Conservation (phyloP, 176 grass and related monocot species). For the Tillandsia fasciculata region DNA sequence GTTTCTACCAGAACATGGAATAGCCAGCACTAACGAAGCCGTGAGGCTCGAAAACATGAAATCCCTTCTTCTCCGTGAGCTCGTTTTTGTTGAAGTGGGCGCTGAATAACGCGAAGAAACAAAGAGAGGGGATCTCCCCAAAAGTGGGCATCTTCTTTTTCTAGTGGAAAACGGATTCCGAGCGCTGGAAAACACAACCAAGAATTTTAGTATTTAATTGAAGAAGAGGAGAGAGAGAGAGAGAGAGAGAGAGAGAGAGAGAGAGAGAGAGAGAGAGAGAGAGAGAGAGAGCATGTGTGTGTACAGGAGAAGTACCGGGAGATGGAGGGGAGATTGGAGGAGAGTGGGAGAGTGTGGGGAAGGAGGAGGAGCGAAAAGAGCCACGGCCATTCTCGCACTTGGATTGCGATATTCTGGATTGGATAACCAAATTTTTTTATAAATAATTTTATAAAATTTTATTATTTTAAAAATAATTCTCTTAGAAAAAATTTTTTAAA, state of each 20-base stretch:
- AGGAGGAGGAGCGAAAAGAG: slow-evolving; percentile 35
- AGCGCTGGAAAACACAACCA: background rate
- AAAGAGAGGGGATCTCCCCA: slow-evolving; percentile 13
- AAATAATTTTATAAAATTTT: too few species aligned
- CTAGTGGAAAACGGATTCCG: background rate
- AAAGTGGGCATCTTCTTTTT: background rate
- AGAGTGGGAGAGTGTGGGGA: slow-evolving; percentile 7
- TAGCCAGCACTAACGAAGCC: slow-evolving; percentile 34
- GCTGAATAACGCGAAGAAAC: slow-evolving; percentile 34
- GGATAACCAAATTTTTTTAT: background rate
- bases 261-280: background rate
- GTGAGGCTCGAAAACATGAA: slow-evolving; percentile 52
- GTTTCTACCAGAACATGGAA: slow-evolving; percentile 37
- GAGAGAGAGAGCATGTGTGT: background rate
- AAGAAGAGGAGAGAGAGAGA: background rate
- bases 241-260: background rate
- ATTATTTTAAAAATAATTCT: too few species aligned
- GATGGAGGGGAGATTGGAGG: background rate
- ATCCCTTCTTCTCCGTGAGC: slow-evolving; percentile 56
- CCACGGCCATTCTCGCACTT: background rate
- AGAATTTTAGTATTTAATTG: background rate
- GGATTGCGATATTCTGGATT: background rate
- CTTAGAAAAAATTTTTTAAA: too few species aligned
- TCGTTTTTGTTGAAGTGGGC: slow-evolving; percentile 9
- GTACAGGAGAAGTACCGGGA: background rate